Evolutionary conservation across 2,329 filamentous ascomycete species (phyloP), one percentile per base, ranked within the genome.

Genomic region (Pseudopithomyces chartarum): DNA sequence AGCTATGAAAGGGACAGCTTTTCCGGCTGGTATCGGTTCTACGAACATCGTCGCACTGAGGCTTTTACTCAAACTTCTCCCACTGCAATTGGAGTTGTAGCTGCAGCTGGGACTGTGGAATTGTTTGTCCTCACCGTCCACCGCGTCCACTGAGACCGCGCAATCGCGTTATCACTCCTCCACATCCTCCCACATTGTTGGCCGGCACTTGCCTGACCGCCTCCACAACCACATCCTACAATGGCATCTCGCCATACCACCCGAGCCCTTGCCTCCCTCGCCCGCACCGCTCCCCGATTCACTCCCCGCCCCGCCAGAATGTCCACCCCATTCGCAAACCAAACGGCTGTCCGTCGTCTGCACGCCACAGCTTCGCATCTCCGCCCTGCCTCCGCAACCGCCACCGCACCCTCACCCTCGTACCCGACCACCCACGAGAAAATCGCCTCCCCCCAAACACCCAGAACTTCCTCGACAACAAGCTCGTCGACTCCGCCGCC

Each of bases 381-480:
- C 36, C 74, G 72, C 60, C 74, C 78, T 56, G 79, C 79, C 47
- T 76, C 81, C 52, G 81, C 83, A 13, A 80, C 81, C 38, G 80
- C 81, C 38, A 6, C 38, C 12, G n/a, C 78, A 81, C 81, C 38
- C 15, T 17, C 12, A n/a, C 78, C 81, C 51, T 78, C 81, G 56
- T 94, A 88, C 76, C 90, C 89, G 23, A 89, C 82, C 53, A 86
- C 82, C 20, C 91, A 95, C 79, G 87, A 90, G 52, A 87, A 86
- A 79, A 87, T 92, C 67, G 70, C 84, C 64, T 77, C 85, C 57
- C 87, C 89, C 78, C 84, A 66, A 85, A 93, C 73, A 94, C 91
- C 13, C 89, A 87, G 26, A 92, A 90, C 81, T 95, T 95, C 75
- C 74, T 95, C 65, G 85, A 95, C 82, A 95, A 95, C 79, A 79